Conservation (phyloP, 208 protist species). For the Trypanosoma caninum region DNA sequence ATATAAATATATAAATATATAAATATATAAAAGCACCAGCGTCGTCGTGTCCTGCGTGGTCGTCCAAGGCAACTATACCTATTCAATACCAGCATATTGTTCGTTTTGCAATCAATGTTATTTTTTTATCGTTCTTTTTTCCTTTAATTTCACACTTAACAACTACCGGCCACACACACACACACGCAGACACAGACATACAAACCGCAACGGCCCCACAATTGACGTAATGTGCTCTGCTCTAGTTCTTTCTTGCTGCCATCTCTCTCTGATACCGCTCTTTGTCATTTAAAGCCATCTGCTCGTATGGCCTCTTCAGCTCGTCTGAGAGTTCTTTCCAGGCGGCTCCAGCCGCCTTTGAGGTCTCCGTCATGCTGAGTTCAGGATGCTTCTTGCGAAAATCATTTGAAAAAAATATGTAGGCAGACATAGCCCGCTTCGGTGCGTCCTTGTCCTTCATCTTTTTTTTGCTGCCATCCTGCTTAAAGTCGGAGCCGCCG, state of each 20-base stretch:
- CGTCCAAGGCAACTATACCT: too few species aligned
- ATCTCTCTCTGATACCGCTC: slow-evolving; percentile 73
- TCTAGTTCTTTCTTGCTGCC: slow-evolving; percentile 5
- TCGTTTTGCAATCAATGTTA: background rate
- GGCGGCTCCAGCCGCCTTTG: slow-evolving; percentile 53
- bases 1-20: slow-evolving; percentile 15
- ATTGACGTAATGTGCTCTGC: background rate
- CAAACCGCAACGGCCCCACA: background rate
- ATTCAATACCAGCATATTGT: background rate
- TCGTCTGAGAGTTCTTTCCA: slow-evolving; percentile 68
- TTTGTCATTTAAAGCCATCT: slow-evolving; percentile 76
- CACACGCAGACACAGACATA: background rate
- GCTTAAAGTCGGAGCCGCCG: slow-evolving; percentile 58
- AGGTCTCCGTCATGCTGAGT: slow-evolving; percentile 54
- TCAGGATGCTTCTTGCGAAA: slow-evolving; percentile 63
- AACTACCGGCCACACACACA: background rate
- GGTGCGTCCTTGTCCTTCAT: slow-evolving; percentile 82
- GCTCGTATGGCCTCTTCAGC: slow-evolving; percentile 78
- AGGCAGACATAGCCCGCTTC: slow-evolving; percentile 75
- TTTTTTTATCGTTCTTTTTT: background rate
- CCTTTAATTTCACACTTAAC: background rate
- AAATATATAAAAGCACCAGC: background rate
- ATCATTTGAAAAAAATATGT: slow-evolving; percentile 76
- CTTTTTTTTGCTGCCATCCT: slow-evolving; percentile 42
- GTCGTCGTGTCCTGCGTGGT: background rate